These are phyloP conservation scores for Centaurea solstitialis DNA, from an alignment of 129 eudicot species.

Conservation along the genomic window DNA sequence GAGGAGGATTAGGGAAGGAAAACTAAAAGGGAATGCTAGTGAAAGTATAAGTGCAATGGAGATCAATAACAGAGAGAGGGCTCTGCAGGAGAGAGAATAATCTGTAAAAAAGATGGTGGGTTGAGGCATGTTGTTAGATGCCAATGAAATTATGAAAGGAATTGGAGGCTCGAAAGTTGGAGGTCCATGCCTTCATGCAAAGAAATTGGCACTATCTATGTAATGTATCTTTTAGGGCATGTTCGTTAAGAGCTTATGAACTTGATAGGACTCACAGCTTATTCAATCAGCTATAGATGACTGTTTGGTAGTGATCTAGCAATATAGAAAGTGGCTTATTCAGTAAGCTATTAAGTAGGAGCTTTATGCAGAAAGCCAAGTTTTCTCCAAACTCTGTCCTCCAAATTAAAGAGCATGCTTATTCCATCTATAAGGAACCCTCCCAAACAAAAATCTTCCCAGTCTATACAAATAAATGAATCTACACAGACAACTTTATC, in stretches of 20 bases:
- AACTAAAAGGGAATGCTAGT: conserved; percentile 19
- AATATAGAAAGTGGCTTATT: too few species aligned
- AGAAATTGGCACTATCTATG: conserved; percentile 12
- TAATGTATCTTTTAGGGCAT: conserved; percentile 41
- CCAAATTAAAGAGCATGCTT: too few species aligned
- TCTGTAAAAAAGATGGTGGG: conserved; percentile 87
- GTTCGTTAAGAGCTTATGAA: conserved; percentile 25
- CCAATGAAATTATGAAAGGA: conserved; percentile 82
- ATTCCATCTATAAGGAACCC: too few species aligned
- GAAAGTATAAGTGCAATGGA: conserved; percentile 19
- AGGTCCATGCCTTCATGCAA: conserved; percentile 61
- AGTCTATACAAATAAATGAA: too few species aligned
- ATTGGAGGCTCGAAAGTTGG: conserved; percentile 70
- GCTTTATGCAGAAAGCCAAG: too few species aligned
- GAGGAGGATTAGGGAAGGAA: conserved; percentile 57
- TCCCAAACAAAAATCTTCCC: too few species aligned
- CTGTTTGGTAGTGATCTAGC: too few species aligned
- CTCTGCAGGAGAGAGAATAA: conserved; percentile 63
- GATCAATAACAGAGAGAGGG: conserved; percentile 56
- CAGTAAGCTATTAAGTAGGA: too few species aligned
- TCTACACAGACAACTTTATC: too few species aligned
- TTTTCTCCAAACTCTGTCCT: too few species aligned
- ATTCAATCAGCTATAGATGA: too few species aligned
- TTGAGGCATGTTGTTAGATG: conserved; percentile 71
- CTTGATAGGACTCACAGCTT: too few species aligned